Evolutionary conservation across 352 stramenopile species (phyloP).

Genomic region (Phytophthora ohioensis): DNA sequence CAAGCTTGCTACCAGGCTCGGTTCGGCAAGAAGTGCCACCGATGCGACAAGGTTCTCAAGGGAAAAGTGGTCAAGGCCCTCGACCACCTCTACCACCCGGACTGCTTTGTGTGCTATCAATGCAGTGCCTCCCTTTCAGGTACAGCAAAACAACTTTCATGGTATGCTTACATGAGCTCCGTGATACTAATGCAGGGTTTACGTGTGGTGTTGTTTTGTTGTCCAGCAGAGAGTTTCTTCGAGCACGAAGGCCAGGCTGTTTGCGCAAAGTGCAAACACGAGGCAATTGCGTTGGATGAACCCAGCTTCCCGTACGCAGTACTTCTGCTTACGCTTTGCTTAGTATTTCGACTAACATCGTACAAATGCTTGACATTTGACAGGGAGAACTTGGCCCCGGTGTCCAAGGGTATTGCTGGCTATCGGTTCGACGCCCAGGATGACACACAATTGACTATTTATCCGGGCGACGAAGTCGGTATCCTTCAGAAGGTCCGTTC

Average conservation of each 20-base stretch:
- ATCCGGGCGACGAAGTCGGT: slow-evolving; percentile 75
- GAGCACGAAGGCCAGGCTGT: slow-evolving; percentile 80
- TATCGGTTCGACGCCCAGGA: slow-evolving; percentile 85
- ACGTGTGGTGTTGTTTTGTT: slow-evolving; percentile 28
- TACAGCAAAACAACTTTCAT: slow-evolving; percentile 30
- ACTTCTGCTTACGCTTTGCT: neutral
- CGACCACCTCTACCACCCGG: slow-evolving; percentile 86
- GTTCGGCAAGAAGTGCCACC: slow-evolving; percentile 84
- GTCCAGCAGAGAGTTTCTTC: slow-evolving; percentile 83
- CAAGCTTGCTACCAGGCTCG: slow-evolving; percentile 81
- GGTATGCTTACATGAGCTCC: neutral
- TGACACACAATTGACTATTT: slow-evolving; percentile 86
- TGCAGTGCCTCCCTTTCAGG: slow-evolving; percentile 81
- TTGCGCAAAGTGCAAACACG: slow-evolving; percentile 83
- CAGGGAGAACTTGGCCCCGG: slow-evolving; percentile 61
- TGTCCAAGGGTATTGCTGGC: slow-evolving; percentile 66
- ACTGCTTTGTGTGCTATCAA: slow-evolving; percentile 85
- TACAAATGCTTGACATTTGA: neutral
- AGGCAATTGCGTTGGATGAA: slow-evolving; percentile 64
- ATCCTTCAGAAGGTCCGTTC: slow-evolving; percentile 78
- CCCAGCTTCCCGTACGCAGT: slow-evolving; percentile 55
- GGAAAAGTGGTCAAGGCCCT: slow-evolving; percentile 89
- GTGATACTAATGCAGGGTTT: slow-evolving; percentile 29
- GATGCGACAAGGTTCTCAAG: slow-evolving; percentile 81
- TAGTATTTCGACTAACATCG: slow-evolving; percentile 1